phyloP scores from a whole-genome alignment of 345 rosid species.

The Salix suchowensis region DNA sequence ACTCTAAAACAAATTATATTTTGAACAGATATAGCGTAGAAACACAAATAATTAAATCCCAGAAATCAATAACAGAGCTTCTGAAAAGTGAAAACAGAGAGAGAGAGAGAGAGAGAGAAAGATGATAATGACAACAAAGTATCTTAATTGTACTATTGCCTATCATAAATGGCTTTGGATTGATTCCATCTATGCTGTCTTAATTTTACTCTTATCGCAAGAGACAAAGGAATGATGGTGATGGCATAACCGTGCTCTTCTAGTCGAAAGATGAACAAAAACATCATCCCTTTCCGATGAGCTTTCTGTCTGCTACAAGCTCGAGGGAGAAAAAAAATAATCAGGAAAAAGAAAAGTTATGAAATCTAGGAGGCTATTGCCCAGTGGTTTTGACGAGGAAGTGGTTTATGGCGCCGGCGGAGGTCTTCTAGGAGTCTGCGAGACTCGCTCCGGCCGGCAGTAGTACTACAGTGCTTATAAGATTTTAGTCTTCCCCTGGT shows the following conservation, averaged over 20 bases:
- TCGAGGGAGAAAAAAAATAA: no score
- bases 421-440: conserved; percentile 36
- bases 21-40: no score
- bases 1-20: no score
- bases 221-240: background rate
- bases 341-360: background rate
- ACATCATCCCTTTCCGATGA: background rate
- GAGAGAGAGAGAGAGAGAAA: background rate
- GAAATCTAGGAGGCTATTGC: conserved; percentile 26
- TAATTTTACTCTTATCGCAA: background rate
- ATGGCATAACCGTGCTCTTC: background rate
- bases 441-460: conserved; percentile 27
- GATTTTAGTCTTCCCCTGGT: conserved; percentile 38
- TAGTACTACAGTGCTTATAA: conserved; percentile 31
- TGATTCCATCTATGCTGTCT: background rate
- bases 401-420: conserved; percentile 27
- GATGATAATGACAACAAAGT: background rate
- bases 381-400: conserved; percentile 17
- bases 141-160: background rate
- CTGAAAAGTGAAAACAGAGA: background rate
- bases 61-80: background rate
- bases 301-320: background rate
- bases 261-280: background rate
- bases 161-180: background rate
- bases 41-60: no score